Evolutionary conservation across 2,329 filamentous ascomycete genomes (phyloP).

Genomic region (Triangularia verruculosa): DNA sequence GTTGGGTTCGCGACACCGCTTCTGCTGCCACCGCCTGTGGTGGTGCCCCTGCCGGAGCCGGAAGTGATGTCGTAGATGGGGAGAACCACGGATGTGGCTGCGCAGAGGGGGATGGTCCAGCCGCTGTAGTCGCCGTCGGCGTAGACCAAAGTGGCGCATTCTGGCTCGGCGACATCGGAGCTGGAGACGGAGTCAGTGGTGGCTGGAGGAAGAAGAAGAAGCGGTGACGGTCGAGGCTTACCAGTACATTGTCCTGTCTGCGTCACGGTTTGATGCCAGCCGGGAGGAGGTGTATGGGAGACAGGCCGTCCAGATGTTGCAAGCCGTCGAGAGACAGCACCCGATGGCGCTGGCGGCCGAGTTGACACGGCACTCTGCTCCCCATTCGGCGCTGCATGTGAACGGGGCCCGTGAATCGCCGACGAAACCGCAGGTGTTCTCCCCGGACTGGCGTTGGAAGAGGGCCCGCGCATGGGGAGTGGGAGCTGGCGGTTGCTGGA

Average conservation of each 20-base stretch:
- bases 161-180: constrained; percentile 15
- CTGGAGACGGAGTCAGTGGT: constrained; percentile 7
- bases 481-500: constrained; percentile 2
- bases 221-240: background rate
- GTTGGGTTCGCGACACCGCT: background rate
- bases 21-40: background rate
- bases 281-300: constrained; percentile 14
- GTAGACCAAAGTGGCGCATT: constrained; percentile 17
- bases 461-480: constrained; percentile 7
- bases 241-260: constrained; percentile 20
- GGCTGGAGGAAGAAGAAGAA: background rate
- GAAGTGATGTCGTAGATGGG: constrained; percentile 10
- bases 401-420: constrained; percentile 3
- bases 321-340: constrained; percentile 17
- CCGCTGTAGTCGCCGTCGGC: constrained; percentile 11
- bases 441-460: constrained; percentile 9
- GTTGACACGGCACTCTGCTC: constrained; percentile 16
- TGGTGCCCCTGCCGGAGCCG: background rate
- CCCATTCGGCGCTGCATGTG: background rate
- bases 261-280: constrained; percentile 6
- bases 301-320: constrained; percentile 21
- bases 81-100: constrained; percentile 5
- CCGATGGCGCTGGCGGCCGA: constrained; percentile 14
- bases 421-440: constrained; percentile 20
- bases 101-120: constrained; percentile 20